phyloP scores from a whole-genome alignment of 352 stramenopile species.

The Thraustochytrium striatum region DNA sequence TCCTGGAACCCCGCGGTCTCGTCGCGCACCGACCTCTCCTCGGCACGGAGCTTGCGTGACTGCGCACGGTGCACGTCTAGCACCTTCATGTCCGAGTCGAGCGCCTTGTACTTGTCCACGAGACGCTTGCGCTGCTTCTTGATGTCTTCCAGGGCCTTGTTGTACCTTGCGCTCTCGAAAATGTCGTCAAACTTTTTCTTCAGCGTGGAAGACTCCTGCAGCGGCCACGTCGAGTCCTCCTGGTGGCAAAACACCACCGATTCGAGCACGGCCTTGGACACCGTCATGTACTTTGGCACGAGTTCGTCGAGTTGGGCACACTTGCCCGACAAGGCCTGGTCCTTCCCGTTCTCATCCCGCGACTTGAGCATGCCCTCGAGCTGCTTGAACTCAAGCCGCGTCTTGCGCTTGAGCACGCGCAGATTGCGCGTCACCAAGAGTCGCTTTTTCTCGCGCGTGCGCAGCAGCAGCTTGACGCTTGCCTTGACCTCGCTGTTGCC shows the following conservation, averaged over 20 bases:
- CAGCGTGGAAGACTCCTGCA: conserved; percentile 81
- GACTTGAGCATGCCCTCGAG: conserved; percentile 68
- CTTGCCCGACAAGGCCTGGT: conserved; percentile 86
- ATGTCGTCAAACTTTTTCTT: conserved; percentile 99
- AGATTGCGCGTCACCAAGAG: conserved; percentile 89
- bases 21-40: conserved; percentile 7
- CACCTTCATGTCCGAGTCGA: conserved; percentile 57
- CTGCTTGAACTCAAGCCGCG: conserved; percentile 84
- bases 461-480: conserved; percentile 88
- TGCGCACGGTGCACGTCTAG: conserved; percentile 51
- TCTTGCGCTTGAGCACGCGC: conserved; percentile 87
- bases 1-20: not conserved
- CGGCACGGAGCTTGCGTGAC: not conserved
- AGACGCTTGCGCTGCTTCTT: conserved; percentile 78
- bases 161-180: conserved; percentile 97
- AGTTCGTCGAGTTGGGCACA: conserved; percentile 67
- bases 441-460: conserved; percentile 65
- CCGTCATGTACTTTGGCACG: conserved; percentile 79
- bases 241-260: conserved; percentile 99
- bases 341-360: conserved; percentile 72
- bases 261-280: conserved; percentile 95
- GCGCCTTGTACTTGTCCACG: conserved; percentile 58
- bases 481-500: conserved; percentile 71
- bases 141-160: conserved; percentile 68
- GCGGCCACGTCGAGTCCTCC: conserved; percentile 92